These are phyloP conservation scores for Pleurotus ostreatus DNA, from an alignment of 768 basidiomycete species.

Conservation along the genomic window DNA sequence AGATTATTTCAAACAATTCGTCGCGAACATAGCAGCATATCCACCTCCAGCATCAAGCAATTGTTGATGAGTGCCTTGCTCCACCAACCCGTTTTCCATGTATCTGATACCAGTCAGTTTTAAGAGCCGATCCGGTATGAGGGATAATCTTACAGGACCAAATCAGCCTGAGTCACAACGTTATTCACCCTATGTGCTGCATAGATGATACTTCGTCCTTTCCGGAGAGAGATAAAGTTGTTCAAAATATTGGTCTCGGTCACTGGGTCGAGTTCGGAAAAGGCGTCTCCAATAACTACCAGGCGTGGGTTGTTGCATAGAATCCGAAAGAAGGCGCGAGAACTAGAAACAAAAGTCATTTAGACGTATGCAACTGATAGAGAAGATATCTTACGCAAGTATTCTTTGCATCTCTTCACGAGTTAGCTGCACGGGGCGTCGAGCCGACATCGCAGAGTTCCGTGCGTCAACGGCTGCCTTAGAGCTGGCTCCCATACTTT, in stretches of 20 bases:
- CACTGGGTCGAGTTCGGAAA: slow-evolving; percentile 51
- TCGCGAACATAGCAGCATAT: slow-evolving; percentile 34
- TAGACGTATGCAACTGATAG: neutral
- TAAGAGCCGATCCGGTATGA: neutral
- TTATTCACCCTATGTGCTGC: slow-evolving; percentile 55
- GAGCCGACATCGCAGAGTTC: slow-evolving; percentile 20
- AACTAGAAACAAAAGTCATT: slow-evolving; percentile 22
- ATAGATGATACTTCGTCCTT: slow-evolving; percentile 51
- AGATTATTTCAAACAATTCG: neutral
- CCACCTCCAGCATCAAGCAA: slow-evolving; percentile 31
- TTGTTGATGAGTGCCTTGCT: slow-evolving; percentile 37
- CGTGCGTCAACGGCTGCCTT: slow-evolving; percentile 28
- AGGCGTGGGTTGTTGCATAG: slow-evolving; percentile 37
- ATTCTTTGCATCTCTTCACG: slow-evolving; percentile 48
- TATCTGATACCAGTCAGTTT: slow-evolving; percentile 24
- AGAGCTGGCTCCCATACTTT: slow-evolving; percentile 26
- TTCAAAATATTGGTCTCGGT: slow-evolving; percentile 47
- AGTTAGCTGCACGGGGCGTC: slow-evolving; percentile 28
- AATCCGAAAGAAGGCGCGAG: slow-evolving; percentile 43
- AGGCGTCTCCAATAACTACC: slow-evolving; percentile 56
- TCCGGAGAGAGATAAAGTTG: slow-evolving; percentile 28
- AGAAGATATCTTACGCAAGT: slow-evolving; percentile 35
- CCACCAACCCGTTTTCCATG: slow-evolving; percentile 41
- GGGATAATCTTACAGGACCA: slow-evolving; percentile 40
- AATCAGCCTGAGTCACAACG: slow-evolving; percentile 44